Evolutionary conservation across 2,329 filamentous ascomycete species (phyloP), one percentile per base, ranked within the genome.

Genomic region (Balansia obtecta): DNA sequence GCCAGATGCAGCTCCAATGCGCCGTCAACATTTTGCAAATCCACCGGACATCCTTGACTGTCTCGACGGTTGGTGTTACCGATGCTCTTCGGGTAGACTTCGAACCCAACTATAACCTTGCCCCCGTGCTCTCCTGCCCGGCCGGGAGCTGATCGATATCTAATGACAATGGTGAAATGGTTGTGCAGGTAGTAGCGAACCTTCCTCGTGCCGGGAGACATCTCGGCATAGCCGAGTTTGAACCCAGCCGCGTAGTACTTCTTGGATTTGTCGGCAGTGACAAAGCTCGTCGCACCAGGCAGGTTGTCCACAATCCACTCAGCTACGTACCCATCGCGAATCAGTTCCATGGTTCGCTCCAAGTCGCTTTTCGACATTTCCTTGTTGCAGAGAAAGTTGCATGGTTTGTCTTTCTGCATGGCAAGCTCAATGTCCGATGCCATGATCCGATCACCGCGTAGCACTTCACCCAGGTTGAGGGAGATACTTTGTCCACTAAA

Each of bases 281-380:
- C 85, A 61, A 94, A 94, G 64, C 84, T 90, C 9, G 88, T 94
- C 37, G 88, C 88, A 7, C 88, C 88, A 1, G 89, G 88, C 10
- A 95, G 74, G 60, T 95, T 95, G 66, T 95, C 88, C 55, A 93
- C 85, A 57, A 95, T 94, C 89, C 88, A 95, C 66, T 95, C 88
- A 2, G 83, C 83, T n/a, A 93, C 82, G 64, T 93, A 94, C 37
- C 85, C 86, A 49, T 89, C 79, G 53, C 77, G 77, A 39, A 95
- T 83, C 60, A 95, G 69, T 54, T 89, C 74, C 57, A 77, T 79
- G 4, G 86, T 85, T 62, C 80, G 78, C 58, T 77, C 75, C 52
- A 94, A 66, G 45, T 83, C 84, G 44, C 73, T 72, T 39, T 79
- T 75, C 54, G 78, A 77, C 15, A 93, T 72, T 50, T 83, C 75